phyloP scores from a whole-genome alignment of 1,139 yeast genomes.

The Protomyces arabidopsidicola region DNA sequence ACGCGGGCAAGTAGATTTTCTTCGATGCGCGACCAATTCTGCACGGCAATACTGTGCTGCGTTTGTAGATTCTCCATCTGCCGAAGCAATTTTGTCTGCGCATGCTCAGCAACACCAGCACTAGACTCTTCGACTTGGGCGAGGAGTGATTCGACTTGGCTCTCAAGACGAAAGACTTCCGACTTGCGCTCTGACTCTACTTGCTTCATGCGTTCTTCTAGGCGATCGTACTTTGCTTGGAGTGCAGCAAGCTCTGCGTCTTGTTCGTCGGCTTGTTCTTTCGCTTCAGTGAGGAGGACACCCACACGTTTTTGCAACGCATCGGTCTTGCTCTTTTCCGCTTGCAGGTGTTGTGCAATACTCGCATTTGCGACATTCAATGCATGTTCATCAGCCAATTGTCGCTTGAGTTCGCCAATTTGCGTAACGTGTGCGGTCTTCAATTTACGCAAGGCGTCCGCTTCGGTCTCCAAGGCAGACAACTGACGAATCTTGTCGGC shows the following conservation, averaged over 20 bases:
- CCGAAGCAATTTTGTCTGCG: slow-evolving; percentile 40
- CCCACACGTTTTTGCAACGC: slow-evolving; percentile 34
- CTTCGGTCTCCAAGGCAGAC: slow-evolving; percentile 31
- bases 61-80: slow-evolving; percentile 57
- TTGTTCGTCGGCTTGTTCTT: slow-evolving; percentile 32
- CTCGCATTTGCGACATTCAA: slow-evolving; percentile 27
- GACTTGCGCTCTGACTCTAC: slow-evolving; percentile 35
- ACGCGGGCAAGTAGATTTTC: slow-evolving; percentile 49
- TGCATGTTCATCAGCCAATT: slow-evolving; percentile 29
- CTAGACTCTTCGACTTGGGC: slow-evolving; percentile 43
- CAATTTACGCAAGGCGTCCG: slow-evolving; percentile 29
- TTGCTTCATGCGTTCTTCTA: slow-evolving; percentile 28
- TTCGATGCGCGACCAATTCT: slow-evolving; percentile 64
- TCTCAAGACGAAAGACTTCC: slow-evolving; percentile 41
- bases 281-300: slow-evolving; percentile 33
- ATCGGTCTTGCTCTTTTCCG: slow-evolving; percentile 28
- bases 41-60: slow-evolving; percentile 62
- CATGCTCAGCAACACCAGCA: slow-evolving; percentile 34
- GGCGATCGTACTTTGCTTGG: slow-evolving; percentile 31
- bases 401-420: slow-evolving; percentile 29
- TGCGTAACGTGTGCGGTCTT: slow-evolving; percentile 27
- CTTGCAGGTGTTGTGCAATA: slow-evolving; percentile 12
- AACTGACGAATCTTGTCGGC: slow-evolving; percentile 31
- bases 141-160: slow-evolving; percentile 45
- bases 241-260: slow-evolving; percentile 30